A percentile compares a stretch with the other conserved stretches of the same genome.
Conservation (phyloP, 1,139 yeast species). For the Barnettozyma hawaiiensis region DNA sequence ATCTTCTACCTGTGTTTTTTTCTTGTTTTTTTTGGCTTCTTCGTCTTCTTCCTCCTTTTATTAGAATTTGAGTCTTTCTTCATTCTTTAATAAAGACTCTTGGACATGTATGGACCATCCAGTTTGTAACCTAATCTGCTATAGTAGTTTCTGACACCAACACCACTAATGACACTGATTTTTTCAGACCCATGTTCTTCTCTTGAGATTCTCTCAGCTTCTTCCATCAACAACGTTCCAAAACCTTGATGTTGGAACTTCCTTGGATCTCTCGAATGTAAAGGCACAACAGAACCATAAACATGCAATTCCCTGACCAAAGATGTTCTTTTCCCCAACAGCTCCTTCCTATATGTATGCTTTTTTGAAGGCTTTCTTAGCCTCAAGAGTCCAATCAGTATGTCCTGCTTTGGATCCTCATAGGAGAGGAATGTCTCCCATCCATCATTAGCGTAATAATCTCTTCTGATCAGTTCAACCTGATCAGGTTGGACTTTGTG, state of each 20-base stretch:
- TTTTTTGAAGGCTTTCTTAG: constrained; percentile 85
- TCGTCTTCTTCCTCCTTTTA: too few species aligned
- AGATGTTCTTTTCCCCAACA: constrained; percentile 78
- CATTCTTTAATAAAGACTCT: constrained; percentile 28
- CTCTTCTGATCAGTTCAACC: constrained; percentile 91
- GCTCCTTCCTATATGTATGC: constrained; percentile 86
- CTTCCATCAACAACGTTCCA: constrained; percentile 96
- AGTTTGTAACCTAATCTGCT: constrained; percentile 84
- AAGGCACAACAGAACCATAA: constrained; percentile 94
- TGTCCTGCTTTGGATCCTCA: constrained; percentile 97
- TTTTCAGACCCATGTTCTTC: constrained; percentile 94
- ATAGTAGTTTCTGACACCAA: constrained; percentile 94
- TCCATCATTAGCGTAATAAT: constrained; percentile 95
- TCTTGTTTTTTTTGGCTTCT: too few species aligned
- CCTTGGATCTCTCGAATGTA: constrained; percentile 96
- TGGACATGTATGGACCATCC: constrained; percentile 97
- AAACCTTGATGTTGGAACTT: constrained; percentile 99
- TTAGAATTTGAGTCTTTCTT: too few species aligned
- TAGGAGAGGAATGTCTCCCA: constrained; percentile 97
- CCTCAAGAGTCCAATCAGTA: constrained; percentile 83
- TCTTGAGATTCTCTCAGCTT: constrained; percentile 90
- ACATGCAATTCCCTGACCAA: constrained; percentile 95
- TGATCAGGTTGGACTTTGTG: constrained; percentile 97
- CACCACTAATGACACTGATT: constrained; percentile 93
- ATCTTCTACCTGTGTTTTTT: too few species aligned